Evolutionary conservation across 352 stramenopile genomes (phyloP).

Genomic region (Pythium aquatile): DNA sequence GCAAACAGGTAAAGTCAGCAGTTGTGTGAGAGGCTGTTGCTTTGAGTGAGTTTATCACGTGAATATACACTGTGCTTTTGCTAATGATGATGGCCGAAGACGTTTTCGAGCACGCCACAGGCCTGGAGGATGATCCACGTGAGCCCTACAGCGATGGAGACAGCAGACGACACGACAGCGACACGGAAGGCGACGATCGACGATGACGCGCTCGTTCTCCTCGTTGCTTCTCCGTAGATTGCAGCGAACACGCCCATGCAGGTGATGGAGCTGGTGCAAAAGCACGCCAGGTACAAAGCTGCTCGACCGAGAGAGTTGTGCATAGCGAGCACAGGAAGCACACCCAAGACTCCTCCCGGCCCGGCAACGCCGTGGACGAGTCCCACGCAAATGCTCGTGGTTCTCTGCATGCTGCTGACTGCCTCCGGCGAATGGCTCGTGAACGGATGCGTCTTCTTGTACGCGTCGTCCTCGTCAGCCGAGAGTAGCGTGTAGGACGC

Average conservation of each 20-base stretch:
- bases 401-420: conserved; percentile 18
- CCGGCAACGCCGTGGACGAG: conserved; percentile 88
- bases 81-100: conserved; percentile 42
- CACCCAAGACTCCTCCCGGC: conserved; percentile 68
- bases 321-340: conserved; percentile 85
- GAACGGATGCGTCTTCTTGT: conserved; percentile 18
- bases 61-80: conserved; percentile 7
- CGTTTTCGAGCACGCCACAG: conserved; percentile 54
- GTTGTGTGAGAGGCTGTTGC: neutral
- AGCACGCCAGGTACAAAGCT: conserved; percentile 79
- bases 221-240: conserved; percentile 73
- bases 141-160: conserved; percentile 66
- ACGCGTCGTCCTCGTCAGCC: conserved; percentile 13
- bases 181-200: conserved; percentile 44
- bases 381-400: conserved; percentile 54
- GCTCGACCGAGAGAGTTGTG: conserved; percentile 35
- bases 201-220: conserved; percentile 28
- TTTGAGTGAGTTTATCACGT: neutral
- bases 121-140: conserved; percentile 70
- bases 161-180: conserved; percentile 39
- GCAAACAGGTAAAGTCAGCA: neutral
- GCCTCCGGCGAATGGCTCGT: conserved; percentile 20
- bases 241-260: conserved; percentile 88
- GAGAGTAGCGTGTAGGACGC: conserved; percentile 45
- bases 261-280: conserved; percentile 83